Evolutionary conservation across 495 filamentous ascomycete genomes (phyloP).

Genomic region (Paragyromitra xinjiangensis): DNA sequence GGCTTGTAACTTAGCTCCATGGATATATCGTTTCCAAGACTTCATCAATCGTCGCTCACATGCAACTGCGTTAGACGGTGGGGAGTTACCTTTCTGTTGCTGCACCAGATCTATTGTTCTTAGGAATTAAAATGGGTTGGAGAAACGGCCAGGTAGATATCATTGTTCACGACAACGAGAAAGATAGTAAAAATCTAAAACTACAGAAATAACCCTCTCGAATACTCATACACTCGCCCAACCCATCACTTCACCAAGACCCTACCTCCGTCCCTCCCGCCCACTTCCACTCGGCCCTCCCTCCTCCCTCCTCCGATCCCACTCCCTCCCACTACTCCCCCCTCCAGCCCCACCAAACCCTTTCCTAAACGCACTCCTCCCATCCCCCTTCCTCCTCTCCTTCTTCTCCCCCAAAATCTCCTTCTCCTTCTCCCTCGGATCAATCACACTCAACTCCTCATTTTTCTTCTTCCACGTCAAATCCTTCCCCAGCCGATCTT

Average conservation of each 20-base stretch:
- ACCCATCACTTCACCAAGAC: background rate
- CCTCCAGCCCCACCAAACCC: conserved; percentile 34
- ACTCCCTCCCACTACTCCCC: conserved; percentile 2
- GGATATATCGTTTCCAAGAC: too few species aligned
- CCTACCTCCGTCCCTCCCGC: background rate
- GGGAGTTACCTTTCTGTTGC: too few species aligned
- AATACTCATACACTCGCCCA: conserved; percentile 1
- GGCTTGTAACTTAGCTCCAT: too few species aligned
- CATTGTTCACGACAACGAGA: background rate
- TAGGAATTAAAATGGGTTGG: background rate
- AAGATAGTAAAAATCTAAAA: background rate
- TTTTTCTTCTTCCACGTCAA: conserved; percentile 87
- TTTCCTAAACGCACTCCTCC: conserved; percentile 57
- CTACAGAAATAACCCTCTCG: background rate
- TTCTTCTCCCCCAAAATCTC: conserved; percentile 72
- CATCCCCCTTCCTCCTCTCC: conserved; percentile 64
- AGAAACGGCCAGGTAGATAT: background rate
- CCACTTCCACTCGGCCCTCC: conserved; percentile 5
- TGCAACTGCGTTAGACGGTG: too few species aligned
- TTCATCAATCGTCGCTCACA: too few species aligned
- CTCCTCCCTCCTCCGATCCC: conserved; percentile 23
- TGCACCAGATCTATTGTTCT: background rate
- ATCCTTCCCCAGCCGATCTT: conserved; percentile 91
- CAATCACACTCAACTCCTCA: conserved; percentile 90
- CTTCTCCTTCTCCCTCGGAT: conserved; percentile 84